Base-by-base conservation (phyloP, 2,329 filamentous ascomycete species). In the Paracoccidioides brasiliensis region DNA sequence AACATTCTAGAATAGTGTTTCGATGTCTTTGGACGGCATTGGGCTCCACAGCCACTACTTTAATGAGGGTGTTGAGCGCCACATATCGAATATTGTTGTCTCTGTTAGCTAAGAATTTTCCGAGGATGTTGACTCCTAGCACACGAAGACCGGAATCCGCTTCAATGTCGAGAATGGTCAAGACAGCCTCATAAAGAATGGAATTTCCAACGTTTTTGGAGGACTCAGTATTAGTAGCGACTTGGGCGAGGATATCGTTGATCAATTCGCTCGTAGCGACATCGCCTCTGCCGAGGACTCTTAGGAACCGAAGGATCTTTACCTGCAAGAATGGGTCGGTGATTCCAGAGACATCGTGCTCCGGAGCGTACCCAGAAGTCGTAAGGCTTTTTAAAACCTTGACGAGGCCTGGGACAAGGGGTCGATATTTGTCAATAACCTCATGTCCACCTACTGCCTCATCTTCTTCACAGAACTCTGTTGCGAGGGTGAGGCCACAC, bases 1-100 rank as follows among this genome's bases (percentile, higher is more conserved):
- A 74, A 73, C 93, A 98, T 70, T 98, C 93, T 40, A 98, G 76
- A 59, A 98, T 97, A 0, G 93, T 98, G 74, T 97, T 98, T 55
- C 94, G 83, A 71, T 98, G 93, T 67, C 93, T 80, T 70, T 98
- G 93, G 1, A 98, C 93, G 3, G 93, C 93, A 68, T 97, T 97
- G 12, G 93, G 93, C 69, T 98, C 93, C 51, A 98, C 90, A 3
- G 93, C 93, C 49, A 98, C 93, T 15, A 98, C 93, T 72, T 96
- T 97, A 74, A 96, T 94, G 52, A 98, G 77, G 0, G 93, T 98
- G 72, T 98, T 98, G 53, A 98, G 78, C 15, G 93, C 93, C 53
- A 98, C 93, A 67, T 98, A 98, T 70, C 93, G 86, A 65, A 98
- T 98, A 69, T 98, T 98, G 78, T 98, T 98, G 73, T 98, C 93